Evolutionary conservation across 2,329 filamentous ascomycete species (phyloP).

Genomic region (Cercospora janseana): DNA sequence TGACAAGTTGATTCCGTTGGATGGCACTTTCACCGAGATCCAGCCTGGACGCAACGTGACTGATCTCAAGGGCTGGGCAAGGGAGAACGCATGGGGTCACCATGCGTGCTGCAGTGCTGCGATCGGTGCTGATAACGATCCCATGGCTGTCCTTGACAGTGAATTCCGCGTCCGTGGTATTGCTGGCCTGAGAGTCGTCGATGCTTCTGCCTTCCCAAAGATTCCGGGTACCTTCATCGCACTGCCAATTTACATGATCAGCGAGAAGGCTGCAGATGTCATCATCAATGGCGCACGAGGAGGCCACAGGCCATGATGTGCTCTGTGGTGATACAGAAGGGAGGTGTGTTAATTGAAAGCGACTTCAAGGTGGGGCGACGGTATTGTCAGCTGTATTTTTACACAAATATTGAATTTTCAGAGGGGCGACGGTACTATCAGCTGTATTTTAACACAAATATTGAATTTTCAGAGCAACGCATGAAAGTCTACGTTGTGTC

Average conservation of each 20-base stretch:
- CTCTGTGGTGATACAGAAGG: no score
- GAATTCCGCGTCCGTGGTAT: constrained; percentile 59
- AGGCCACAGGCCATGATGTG: no score
- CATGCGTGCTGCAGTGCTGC: constrained; percentile 57
- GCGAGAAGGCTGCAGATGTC: constrained; percentile 62
- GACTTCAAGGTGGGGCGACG: no score
- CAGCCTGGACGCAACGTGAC: constrained; percentile 46
- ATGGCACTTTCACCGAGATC: constrained; percentile 45
- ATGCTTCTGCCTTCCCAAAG: constrained; percentile 58
- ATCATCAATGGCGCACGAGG: constrained; percentile 45
- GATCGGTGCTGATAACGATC: constrained; percentile 56
- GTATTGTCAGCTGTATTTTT: no score
- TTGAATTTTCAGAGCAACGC: no score
- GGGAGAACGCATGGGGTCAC: constrained; percentile 56
- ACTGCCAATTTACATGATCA: constrained; percentile 55
- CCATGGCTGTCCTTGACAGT: constrained; percentile 56
- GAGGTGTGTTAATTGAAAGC: no score
- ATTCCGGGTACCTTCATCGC: constrained; percentile 57
- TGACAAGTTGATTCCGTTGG: constrained; percentile 42
- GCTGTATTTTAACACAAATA: no score
- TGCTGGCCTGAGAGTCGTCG: constrained; percentile 58
- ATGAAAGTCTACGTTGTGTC: no score
- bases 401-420: no score
- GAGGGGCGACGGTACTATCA: no score
- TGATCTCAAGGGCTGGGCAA: constrained; percentile 49